A percentile compares a stretch with the other conserved stretches of the same genome.
phyloP scores from a whole-genome alignment of 441 rosid genomes.

The Pelargonium citronellum region DNA sequence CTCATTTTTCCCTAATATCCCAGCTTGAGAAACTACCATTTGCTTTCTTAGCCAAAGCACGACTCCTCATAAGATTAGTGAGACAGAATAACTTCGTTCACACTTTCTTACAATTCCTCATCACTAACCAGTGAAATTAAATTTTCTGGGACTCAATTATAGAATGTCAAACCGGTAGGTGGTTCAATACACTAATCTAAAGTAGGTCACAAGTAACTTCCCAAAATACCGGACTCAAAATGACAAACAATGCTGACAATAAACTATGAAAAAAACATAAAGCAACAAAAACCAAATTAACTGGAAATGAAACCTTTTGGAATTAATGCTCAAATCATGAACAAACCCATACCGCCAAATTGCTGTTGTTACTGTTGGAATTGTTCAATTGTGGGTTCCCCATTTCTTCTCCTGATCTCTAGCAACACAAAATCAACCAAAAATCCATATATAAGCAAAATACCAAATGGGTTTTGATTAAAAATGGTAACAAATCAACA shows the following conservation, averaged over 20 bases:
- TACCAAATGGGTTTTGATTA: neutral
- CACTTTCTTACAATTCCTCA: neutral
- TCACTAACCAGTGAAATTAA: neutral
- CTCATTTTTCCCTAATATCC: neutral
- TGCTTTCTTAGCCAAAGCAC: neutral
- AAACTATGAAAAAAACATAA: neutral
- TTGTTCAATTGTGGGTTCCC: conserved; percentile 32
- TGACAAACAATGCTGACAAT: neutral
- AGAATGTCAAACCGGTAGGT: neutral
- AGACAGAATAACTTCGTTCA: neutral
- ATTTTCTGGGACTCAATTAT: neutral
- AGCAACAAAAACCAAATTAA: neutral
- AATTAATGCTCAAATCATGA: neutral
- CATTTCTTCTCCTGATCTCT: conserved; percentile 45
- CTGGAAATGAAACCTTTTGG: neutral
- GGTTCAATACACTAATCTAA: neutral
- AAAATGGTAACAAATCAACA: neutral
- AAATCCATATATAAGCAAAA: conserved; percentile 9
- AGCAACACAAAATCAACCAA: conserved; percentile 19
- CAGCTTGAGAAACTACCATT: neutral
- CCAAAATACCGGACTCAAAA: neutral
- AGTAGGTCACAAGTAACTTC: neutral
- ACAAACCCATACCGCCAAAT: conserved; percentile 34
- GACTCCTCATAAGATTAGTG: neutral
- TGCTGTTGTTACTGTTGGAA: conserved; percentile 15